These are phyloP conservation scores for Pseudogymnoascus pannorum DNA, from an alignment of 2,329 filamentous ascomycete genomes.

Conservation along the genomic window DNA sequence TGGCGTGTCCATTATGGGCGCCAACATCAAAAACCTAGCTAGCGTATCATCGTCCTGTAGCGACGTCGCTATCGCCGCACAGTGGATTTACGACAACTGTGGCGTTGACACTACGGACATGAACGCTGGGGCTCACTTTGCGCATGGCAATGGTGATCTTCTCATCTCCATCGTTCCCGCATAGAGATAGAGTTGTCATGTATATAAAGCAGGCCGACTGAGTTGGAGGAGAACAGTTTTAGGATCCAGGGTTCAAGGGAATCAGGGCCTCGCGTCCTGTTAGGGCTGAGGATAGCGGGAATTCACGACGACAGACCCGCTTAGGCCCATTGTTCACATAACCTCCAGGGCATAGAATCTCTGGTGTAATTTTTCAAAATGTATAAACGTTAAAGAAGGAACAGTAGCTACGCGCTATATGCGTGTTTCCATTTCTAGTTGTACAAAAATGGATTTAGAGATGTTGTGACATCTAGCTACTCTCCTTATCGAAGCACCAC, in stretches of 20 bases:
- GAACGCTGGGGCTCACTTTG: not conserved
- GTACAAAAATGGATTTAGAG: not conserved
- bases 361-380: not conserved
- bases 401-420: not conserved
- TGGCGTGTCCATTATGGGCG: not conserved
- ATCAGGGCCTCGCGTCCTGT: not conserved
- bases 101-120: not conserved
- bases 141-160: constrained; percentile 1
- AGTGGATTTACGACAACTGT: not conserved
- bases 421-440: not conserved
- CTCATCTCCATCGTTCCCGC: not conserved
- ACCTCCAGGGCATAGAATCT: not conserved
- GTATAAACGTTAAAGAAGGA: not conserved
- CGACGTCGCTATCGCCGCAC: not conserved
- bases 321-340: not conserved
- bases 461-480: no score
- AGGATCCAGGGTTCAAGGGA: not conserved
- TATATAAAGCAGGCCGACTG: not conserved
- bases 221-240: not conserved
- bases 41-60: not conserved
- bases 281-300: not conserved
- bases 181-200: not conserved
- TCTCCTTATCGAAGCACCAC: not conserved
- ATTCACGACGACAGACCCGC: not conserved
- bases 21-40: not conserved